These are phyloP conservation scores for Boechera retrofracta DNA, from an alignment of 345 rosid genomes.

Conservation along the genomic window DNA sequence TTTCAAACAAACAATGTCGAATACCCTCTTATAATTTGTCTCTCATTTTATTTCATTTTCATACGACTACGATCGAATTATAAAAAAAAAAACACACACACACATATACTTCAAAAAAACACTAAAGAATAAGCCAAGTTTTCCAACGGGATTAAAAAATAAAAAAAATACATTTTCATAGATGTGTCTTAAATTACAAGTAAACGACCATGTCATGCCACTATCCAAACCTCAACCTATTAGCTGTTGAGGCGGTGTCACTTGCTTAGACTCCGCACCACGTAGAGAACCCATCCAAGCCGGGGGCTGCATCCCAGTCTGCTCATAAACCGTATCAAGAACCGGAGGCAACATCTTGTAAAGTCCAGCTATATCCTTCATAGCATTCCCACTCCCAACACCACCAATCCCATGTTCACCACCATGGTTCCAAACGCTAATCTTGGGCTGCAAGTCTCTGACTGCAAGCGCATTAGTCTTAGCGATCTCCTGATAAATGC, in stretches of 20 bases:
- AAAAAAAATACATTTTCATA: neutral
- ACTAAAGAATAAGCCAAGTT: neutral
- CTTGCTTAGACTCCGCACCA: constrained; percentile 15
- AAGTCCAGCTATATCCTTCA: constrained; percentile 77
- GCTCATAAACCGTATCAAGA: constrained; percentile 77
- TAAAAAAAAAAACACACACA: too few relatives aligned
- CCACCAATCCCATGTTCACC: constrained; percentile 34
- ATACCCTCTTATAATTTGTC: neutral
- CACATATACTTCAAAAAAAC: neutral
- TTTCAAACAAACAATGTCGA: neutral
- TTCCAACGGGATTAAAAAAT: neutral
- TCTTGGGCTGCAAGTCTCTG: constrained; percentile 64
- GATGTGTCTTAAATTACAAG: constrained; percentile 19
- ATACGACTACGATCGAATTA: neutral
- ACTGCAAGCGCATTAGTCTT: constrained; percentile 64
- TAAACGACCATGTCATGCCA: constrained; percentile 20
- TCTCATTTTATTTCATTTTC: neutral
- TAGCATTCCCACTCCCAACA: constrained; percentile 36
- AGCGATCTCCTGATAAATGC: constrained; percentile 63
- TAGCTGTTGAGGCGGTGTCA: neutral
- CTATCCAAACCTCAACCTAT: constrained; percentile 7
- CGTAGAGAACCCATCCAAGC: constrained; percentile 61
- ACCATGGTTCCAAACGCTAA: constrained; percentile 73
- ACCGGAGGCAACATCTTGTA: constrained; percentile 73
- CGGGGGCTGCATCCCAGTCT: constrained; percentile 82